Base-by-base conservation (phyloP, 2,329 filamentous ascomycete genomes). In the Trichophyton schoenleinii region DNA sequence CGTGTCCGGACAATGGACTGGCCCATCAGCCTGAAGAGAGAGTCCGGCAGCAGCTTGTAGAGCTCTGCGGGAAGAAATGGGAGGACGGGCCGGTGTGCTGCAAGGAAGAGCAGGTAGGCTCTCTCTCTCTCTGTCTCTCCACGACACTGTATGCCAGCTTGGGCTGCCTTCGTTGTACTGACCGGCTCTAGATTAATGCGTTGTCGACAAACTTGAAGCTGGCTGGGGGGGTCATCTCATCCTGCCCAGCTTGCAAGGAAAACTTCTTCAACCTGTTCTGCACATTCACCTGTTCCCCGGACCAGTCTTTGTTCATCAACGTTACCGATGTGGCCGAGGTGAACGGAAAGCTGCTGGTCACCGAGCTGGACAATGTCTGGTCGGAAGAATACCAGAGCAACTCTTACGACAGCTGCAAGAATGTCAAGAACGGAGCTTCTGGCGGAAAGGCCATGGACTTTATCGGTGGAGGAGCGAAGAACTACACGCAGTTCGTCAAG, bases 201-300 rank as follows among this genome's bases (percentile, higher is more conserved):
- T 83, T 99, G 64, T 87, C 89, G 68, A 87, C 83, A 64, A 95
- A 96, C 70, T 81, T 99, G 62, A 87, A 89, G 67, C 89, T 89
- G 22, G 92, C 91, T 1, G 90, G 91, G 68, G 85, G 87, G 63
- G 87, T 99, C 70, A 91, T 99, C 71, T 86, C 91, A 28, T 90
- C 91, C 8, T 99, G 94, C 72, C 94, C 94, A 1, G 94, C 95
- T 36, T 99, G 94, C 82, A 95, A 94, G 75, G 87, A 91, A 69
- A 99, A 99, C 79, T 99, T 99, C 79, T 97, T 89, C 80, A 95
- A 99, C 77, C 80, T 95, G 52, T 99, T 99, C 74, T 99, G 94
- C 77, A 95, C 91, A 3, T 97, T 99, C 71, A 97, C 91, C 1
- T 99, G 95, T 78, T 99, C 94, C 3, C 92, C 95, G 4, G 88